Evolutionary conservation across 139 green algal species (phyloP), one percentile per base, ranked within the genome.

Genomic region (Protoeuglena noctilucae): DNA sequence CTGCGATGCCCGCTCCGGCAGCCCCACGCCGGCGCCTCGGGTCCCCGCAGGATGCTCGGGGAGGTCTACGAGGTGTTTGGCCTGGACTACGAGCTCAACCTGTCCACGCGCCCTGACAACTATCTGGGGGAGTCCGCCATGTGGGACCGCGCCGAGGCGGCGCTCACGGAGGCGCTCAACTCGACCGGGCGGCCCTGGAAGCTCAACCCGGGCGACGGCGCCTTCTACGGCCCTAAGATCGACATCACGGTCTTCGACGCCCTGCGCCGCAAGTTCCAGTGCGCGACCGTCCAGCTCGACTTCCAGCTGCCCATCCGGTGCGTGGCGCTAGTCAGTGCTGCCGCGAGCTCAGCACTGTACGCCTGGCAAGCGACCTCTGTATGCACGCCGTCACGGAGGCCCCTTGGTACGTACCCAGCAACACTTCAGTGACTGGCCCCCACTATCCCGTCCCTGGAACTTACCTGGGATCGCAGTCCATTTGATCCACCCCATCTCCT

Each of bases 171-270:
- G 2, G 83, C 85, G 30, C 78, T 98, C 6, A 79, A 97, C 62
- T 40, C 49, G 21, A 84, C 64, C 3, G 87, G 88, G 17, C 66
- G 61, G 6, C 51, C 62, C 12, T 91, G 81, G 81, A 54, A 76
- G 63, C 58, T 93, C 41, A 97, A 96, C 74, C 68, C 69, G 25
- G 91, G 62, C 4, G 91, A 98, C 60, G 91, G 91, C 30, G 89
- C 89, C 7, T 97, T 97, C 70, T 97, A 97, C 65, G 89, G 87
- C 43, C 87, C 87, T 45, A 95, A 95, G 72, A 94, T 94, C 55
- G 85, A 94, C 76, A 92, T 94, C 76, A 86, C 75, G 23, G 86
- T 96, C 49, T 94, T 84, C 53, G 86, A 96, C 52, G 87, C 87
- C 0, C 72, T 96, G 24, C 69, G 73, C 31, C 74, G 87, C 50